Base-by-base conservation (phyloP, 768 basidiomycete genomes). In the Boletus rubroflammeus region DNA sequence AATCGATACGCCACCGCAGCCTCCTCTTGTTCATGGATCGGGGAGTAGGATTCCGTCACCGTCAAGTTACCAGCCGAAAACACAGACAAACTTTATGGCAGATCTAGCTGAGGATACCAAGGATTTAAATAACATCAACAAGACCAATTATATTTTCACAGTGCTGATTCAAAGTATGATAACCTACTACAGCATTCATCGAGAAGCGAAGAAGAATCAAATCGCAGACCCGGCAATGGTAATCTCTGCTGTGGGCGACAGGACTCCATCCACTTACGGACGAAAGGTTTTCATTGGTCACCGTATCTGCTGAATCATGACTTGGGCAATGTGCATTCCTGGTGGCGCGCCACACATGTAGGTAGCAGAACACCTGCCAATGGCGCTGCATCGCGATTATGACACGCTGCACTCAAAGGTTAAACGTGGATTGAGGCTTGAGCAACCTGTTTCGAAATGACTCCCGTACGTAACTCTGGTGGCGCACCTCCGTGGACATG, bases 1-100 rank as follows among this genome's bases (percentile, higher is more conserved):
- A 29, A 53, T 63, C 47, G 45, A 60, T 59, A 52, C 67, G 67
- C 67, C 66, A 67, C 67, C 43, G 56, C 54, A 58, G 54, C 58
- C 52, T 34, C 47, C 34, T 51, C 29, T 43, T n/a, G 25, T 39
- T 32, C 35, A 32, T 55, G 29, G 15, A 31, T 46, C 38, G 44
- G 41, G 23, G 28, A 41, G 19, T 35, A 46, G 28, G 15, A 15
- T 26, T 40, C 41, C 40, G 32, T 36, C 32, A 31, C 44, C 4
- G 38, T 21, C n/a, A n/a, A 55, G 43, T 35, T 26, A n/a, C 23
- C 17, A 44, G 39, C 38, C 29, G 19, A 50, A 51, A 25, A 21
- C 29, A 42, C 21, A 25, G 36, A 21, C 14, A 4, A 32, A 2
- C 31, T 31, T 41, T 17, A 31, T 26, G 23, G 6, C 45, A 50